A percentile compares a stretch with the other conserved stretches of the same genome.
These are phyloP conservation scores for Juncus effusus DNA, from an alignment of 176 grass and related monocot genomes.

Conservation along the genomic window DNA sequence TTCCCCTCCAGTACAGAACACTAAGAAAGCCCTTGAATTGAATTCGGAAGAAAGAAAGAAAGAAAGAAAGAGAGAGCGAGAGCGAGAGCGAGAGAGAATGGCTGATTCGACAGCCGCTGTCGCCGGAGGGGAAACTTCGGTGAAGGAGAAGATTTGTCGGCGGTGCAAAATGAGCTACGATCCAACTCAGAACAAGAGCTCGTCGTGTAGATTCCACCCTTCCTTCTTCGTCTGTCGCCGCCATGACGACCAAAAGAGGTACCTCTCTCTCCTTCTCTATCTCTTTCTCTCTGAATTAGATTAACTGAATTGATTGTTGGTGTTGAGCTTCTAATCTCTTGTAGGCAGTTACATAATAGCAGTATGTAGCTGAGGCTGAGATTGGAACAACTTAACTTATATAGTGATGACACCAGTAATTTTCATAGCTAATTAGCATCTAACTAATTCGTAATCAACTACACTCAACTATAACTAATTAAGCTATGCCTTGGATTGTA, in stretches of 20 bases:
- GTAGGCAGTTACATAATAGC: too few species aligned
- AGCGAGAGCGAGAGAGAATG: neutral
- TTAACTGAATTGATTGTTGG: too few species aligned
- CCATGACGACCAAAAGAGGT: constrained; percentile 94
- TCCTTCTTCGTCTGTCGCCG: constrained; percentile 81
- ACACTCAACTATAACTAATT: too few species aligned
- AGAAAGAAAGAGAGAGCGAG: neutral
- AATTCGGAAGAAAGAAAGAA: too few species aligned
- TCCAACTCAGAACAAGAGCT: constrained; percentile 36
- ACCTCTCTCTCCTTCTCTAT: neutral
- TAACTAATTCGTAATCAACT: too few species aligned
- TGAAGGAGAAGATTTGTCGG: constrained; percentile 45
- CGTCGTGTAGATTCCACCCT: constrained; percentile 74
- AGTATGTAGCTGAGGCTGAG: too few species aligned
- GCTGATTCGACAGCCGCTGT: neutral
- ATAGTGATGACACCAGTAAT: too few species aligned
- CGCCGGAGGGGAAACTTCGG: neutral
- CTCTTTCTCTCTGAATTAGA: neutral
- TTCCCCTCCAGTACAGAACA: too few species aligned
- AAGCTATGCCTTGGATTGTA: too few species aligned
- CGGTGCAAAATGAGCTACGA: constrained; percentile 54
- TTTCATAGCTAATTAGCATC: neutral
- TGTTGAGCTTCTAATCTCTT: too few species aligned
- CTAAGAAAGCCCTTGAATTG: too few species aligned
- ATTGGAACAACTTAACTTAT: too few species aligned